phyloP scores from a whole-genome alignment of 306 rosid species.

The Erythrophleum fordii region DNA sequence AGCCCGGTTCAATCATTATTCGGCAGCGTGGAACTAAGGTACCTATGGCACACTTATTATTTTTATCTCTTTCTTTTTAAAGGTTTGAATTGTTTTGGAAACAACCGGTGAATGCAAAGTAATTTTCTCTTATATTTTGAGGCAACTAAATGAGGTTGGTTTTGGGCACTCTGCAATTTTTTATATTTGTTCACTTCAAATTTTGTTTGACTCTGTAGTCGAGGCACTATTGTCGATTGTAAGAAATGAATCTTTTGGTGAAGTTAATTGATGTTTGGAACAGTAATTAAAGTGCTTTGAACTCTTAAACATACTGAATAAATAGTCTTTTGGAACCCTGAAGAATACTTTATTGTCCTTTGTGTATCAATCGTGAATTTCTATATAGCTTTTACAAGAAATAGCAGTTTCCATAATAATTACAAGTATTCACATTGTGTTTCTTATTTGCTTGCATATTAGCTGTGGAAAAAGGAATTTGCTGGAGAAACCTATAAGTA shows the following conservation, averaged over 20 bases:
- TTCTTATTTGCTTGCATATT: not conserved
- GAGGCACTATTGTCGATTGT: not conserved
- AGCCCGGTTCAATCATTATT: slow-evolving; percentile 88
- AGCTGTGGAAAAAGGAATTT: not conserved
- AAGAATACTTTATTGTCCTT: not conserved
- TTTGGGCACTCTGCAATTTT: not conserved
- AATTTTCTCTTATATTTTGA: not conserved
- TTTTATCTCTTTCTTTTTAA: not conserved
- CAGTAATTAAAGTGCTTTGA: not conserved
- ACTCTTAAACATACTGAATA: not conserved
- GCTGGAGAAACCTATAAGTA: not conserved
- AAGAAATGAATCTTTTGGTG: not conserved
- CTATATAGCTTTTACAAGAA: not conserved
- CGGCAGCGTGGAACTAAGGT: slow-evolving; percentile 99
- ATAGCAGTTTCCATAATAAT: not conserved
- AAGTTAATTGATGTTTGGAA: not conserved
- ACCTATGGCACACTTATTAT: not conserved
- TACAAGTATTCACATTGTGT: not conserved
- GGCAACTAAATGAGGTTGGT: not conserved
- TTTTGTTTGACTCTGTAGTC: not conserved
- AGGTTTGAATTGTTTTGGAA: not conserved
- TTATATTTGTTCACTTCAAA: not conserved
- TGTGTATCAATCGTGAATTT: not conserved
- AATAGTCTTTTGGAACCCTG: not conserved
- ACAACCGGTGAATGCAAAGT: not conserved